Evolutionary conservation across 1,284 basidiomycete genomes (phyloP).

Genomic region (Moesziomyces sp.): DNA sequence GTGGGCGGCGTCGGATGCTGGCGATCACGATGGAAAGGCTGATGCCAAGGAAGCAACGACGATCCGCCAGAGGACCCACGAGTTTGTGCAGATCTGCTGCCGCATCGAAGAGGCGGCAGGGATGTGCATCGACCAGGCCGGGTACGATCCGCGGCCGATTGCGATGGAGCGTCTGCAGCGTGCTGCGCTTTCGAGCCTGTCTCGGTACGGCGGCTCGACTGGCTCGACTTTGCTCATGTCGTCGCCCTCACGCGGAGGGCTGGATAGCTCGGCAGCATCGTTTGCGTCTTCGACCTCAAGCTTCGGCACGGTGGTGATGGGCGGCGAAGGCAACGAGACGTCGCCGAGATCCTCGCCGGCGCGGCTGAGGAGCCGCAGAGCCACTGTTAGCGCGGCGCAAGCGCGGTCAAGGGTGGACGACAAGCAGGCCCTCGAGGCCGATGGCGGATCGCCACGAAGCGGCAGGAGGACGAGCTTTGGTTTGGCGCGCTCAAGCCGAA

Average conservation of each 20-base stretch:
- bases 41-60: conserved; percentile 7
- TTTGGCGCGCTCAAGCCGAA: conserved; percentile 3
- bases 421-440: neutral
- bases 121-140: conserved; percentile 51
- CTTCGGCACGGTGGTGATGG: conserved; percentile 10
- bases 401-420: conserved; percentile 8
- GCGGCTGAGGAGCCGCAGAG: conserved; percentile 25
- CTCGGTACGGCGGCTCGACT: neutral
- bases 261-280: conserved; percentile 7
- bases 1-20: neutral
- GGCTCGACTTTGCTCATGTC: neutral
- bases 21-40: neutral
- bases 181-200: neutral
- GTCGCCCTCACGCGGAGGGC: neutral
- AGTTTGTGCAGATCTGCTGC: conserved; percentile 52
- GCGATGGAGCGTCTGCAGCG: conserved; percentile 27
- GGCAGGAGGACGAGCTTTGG: conserved; percentile 26
- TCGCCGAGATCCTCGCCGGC: conserved; percentile 20
- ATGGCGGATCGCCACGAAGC: conserved; percentile 3
- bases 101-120: conserved; percentile 55
- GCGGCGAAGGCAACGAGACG: conserved; percentile 2
- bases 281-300: conserved; percentile 18
- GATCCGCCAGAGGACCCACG: conserved; percentile 24
- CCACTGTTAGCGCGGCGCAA: conserved; percentile 23
- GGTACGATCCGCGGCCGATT: conserved; percentile 49